phyloP scores from a whole-genome alignment of 2,329 filamentous ascomycete species.

The Aspergillus brunneoviolaceus region DNA sequence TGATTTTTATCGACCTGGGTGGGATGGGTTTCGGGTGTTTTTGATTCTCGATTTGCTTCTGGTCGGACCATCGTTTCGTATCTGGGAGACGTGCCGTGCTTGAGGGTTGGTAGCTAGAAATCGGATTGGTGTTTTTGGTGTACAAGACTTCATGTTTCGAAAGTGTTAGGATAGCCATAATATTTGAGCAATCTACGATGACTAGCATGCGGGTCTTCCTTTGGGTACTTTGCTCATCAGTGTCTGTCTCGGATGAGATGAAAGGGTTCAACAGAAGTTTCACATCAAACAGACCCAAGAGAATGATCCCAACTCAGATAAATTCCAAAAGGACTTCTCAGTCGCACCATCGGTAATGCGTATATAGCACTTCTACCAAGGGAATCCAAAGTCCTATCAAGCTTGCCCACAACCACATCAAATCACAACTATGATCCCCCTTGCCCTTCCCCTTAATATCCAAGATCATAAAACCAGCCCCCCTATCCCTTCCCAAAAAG shows the following conservation, averaged over 20 bases:
- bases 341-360: background rate
- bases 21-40: background rate
- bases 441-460: too few relatives aligned
- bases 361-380: background rate
- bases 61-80: background rate
- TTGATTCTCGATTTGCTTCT: background rate
- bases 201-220: background rate
- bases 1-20: background rate
- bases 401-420: too few relatives aligned
- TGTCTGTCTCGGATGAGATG: too few relatives aligned
- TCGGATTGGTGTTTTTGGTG: conserved; percentile 8
- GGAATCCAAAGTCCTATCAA: background rate
- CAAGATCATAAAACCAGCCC: too few relatives aligned
- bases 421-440: too few relatives aligned
- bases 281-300: too few relatives aligned
- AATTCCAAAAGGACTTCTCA: too few relatives aligned
- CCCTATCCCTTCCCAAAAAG: too few relatives aligned
- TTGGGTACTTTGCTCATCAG: too few relatives aligned
- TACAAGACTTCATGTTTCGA: background rate
- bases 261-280: too few relatives aligned
- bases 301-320: too few relatives aligned
- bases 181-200: background rate
- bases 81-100: background rate
- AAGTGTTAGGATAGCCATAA: background rate
- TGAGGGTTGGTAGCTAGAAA: conserved; percentile 1